These are phyloP conservation scores for Noccaea caerulescens DNA, from an alignment of 345 rosid genomes.

Conservation along the genomic window DNA sequence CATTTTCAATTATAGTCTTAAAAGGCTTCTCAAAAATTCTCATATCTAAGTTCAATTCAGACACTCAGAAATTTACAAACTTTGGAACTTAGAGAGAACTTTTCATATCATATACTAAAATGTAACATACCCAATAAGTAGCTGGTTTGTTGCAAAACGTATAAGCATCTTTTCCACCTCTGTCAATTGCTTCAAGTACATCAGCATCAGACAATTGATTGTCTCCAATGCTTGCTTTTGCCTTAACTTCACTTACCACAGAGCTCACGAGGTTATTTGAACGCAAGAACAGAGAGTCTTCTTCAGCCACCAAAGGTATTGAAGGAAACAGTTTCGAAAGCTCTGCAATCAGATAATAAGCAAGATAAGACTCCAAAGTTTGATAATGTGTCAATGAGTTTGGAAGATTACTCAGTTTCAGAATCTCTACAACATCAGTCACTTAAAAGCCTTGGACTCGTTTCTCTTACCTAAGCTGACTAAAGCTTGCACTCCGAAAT, in stretches of 20 bases:
- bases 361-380: neutral
- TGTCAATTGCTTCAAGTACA: slow-evolving; percentile 80
- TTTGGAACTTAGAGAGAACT: neutral
- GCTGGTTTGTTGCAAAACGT: slow-evolving; percentile 69
- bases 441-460: neutral
- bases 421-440: slow-evolving; percentile 4
- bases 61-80: slow-evolving; percentile 14
- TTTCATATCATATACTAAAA: neutral
- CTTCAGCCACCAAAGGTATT: slow-evolving; percentile 93
- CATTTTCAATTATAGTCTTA: neutral
- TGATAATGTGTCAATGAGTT: no score
- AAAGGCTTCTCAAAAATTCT: no score
- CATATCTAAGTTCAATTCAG: neutral
- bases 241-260: slow-evolving; percentile 62
- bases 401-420: no score
- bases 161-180: slow-evolving; percentile 70
- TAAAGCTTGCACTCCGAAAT: slow-evolving; percentile 93
- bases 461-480: slow-evolving; percentile 64
- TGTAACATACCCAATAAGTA: slow-evolving; percentile 74
- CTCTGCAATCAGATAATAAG: slow-evolving; percentile 50
- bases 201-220: slow-evolving; percentile 57
- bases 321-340: slow-evolving; percentile 73
- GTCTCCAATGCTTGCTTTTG: slow-evolving; percentile 50
- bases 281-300: slow-evolving; percentile 75
- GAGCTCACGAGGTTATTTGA: slow-evolving; percentile 66